phyloP scores from a whole-genome alignment of 1,284 basidiomycete species.

The Cutaneotrichosporon mucoides region DNA sequence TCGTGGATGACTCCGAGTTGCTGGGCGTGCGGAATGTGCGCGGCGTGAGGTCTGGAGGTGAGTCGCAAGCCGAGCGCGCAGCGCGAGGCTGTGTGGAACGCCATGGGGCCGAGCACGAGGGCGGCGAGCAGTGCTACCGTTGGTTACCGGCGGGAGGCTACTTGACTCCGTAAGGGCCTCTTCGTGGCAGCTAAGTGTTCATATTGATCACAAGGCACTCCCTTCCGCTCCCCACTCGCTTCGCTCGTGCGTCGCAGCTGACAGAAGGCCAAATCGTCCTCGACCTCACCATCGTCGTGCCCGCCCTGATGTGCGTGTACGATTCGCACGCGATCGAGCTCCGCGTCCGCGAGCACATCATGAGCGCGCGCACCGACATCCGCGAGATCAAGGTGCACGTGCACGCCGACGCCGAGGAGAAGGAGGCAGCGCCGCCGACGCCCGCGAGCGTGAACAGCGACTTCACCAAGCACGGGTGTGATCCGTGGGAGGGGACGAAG shows the following conservation, averaged over 20 bases:
- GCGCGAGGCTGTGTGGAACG: too few relatives aligned
- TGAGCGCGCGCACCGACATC: conserved; percentile 64
- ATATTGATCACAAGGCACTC: too few relatives aligned
- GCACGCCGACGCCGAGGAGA: conserved; percentile 31
- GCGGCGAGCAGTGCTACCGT: too few relatives aligned
- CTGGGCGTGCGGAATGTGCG: conserved; percentile 63
- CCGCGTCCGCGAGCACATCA: conserved; percentile 60
- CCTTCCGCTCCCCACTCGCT: too few relatives aligned
- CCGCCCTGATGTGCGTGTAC: conserved; percentile 58
- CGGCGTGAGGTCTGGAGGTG: conserved; percentile 66
- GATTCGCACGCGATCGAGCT: conserved; percentile 61
- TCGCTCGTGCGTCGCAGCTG: background rate
- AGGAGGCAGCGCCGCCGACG: background rate
- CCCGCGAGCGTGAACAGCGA: conserved; percentile 15
- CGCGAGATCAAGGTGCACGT: conserved; percentile 74
- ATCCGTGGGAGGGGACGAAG: background rate
- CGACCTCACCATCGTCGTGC: conserved; percentile 60
- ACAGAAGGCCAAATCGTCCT: conserved; percentile 41
- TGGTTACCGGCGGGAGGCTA: too few relatives aligned
- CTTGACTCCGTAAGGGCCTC: too few relatives aligned
- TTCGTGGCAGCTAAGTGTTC: too few relatives aligned
- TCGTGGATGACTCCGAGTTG: conserved; percentile 53
- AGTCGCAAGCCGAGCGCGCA: conserved; percentile 9
- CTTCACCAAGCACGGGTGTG: conserved; percentile 15
- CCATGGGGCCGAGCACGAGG: too few relatives aligned